Conservation (phyloP, 305 asterid genomes). For the Fraxinus albicans region DNA sequence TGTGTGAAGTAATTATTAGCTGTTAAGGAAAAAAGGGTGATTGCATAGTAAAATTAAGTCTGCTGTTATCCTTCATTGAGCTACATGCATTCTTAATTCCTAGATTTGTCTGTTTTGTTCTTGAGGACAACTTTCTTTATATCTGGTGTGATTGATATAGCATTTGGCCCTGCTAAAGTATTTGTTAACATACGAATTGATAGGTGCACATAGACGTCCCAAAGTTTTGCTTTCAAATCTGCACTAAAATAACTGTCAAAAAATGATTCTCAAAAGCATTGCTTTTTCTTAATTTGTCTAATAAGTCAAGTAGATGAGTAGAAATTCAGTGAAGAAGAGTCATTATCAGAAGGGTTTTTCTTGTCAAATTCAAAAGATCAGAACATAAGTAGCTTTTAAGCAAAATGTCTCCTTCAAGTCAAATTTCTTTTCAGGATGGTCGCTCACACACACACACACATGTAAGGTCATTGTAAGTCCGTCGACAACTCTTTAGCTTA, state of each 20-base stretch:
- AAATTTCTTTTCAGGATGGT: background rate
- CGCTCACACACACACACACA: background rate
- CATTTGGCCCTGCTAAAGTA: background rate
- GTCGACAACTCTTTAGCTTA: background rate
- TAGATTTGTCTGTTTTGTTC: conserved; percentile 6
- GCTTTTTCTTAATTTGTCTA: background rate
- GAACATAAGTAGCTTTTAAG: background rate
- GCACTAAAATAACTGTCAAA: background rate
- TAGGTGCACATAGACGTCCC: background rate
- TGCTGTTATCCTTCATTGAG: conserved; percentile 22
- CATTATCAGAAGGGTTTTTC: background rate
- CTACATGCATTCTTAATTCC: conserved; percentile 30
- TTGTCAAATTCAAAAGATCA: background rate
- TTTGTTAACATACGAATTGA: background rate
- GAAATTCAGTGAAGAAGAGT: background rate
- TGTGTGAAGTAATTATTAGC: conserved; percentile 10
- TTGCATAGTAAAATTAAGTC: background rate
- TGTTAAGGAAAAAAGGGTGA: conserved; percentile 22
- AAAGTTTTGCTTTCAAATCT: background rate
- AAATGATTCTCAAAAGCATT: background rate
- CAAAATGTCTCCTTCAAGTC: background rate
- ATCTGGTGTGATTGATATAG: background rate
- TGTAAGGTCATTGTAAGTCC: background rate
- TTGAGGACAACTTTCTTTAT: conserved; percentile 15
- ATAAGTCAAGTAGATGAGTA: background rate